Evolutionary conservation across 23 red algal genomes (phyloP).

Genomic region (Gracilaria caudata): DNA sequence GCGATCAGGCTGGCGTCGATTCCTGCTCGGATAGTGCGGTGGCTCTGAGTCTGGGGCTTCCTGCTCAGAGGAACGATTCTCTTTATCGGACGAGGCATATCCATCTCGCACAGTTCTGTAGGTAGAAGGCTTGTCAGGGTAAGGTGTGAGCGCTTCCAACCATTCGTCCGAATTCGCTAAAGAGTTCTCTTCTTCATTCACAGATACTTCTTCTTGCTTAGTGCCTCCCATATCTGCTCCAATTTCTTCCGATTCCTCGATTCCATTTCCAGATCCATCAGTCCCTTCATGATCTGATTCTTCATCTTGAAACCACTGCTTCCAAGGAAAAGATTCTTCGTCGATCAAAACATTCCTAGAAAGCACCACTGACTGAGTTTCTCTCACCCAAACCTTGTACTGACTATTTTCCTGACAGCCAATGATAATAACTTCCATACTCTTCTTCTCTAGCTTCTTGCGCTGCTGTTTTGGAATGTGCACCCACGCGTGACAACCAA

Average conservation of each 20-base stretch:
- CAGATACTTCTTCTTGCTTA: not conserved
- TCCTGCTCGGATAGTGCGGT: too few relatives aligned
- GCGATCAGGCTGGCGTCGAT: too few relatives aligned
- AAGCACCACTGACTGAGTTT: not conserved
- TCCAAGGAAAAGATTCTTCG: slow-evolving; percentile 25
- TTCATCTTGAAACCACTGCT: not conserved
- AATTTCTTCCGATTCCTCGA: not conserved
- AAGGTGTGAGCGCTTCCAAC: not conserved
- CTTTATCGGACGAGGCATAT: not conserved
- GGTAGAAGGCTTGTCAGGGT: not conserved
- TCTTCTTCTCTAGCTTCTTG: not conserved
- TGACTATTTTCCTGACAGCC: slow-evolving; percentile 31
- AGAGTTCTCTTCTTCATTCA: not conserved
- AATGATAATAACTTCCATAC: not conserved
- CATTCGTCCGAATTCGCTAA: not conserved
- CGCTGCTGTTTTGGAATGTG: slow-evolving; percentile 2
- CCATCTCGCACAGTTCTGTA: not conserved
- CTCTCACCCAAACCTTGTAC: slow-evolving; percentile 19
- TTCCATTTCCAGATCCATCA: not conserved
- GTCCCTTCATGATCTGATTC: not conserved
- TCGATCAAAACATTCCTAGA: slow-evolving; percentile 16
- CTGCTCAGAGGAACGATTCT: too few relatives aligned
- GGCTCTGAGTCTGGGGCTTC: too few relatives aligned
- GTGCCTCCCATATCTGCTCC: not conserved
- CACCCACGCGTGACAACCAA: slow-evolving; percentile 32